Evolutionary conservation across 345 rosid species (phyloP).

Genomic region (Capsella bursapastoris): DNA sequence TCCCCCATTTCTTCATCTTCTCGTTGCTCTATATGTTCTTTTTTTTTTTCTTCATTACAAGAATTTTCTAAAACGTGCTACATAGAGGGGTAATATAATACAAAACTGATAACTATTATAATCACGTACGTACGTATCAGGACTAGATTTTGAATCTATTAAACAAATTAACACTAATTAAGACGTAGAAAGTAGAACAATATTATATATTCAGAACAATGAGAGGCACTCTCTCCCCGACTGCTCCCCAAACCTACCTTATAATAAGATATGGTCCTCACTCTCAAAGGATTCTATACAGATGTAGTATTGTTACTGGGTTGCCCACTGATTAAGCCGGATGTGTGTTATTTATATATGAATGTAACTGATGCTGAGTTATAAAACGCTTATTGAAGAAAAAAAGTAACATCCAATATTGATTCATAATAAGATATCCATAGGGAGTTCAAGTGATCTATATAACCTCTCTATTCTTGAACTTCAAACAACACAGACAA

Average conservation of each 20-base stretch:
- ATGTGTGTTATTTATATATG: neutral
- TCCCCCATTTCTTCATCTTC: neutral
- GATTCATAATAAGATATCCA: constrained; percentile 1
- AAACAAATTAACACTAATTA: too few relatives aligned
- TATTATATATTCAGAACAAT: too few relatives aligned
- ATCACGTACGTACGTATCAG: too few relatives aligned
- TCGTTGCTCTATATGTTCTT: neutral
- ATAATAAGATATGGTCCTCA: too few relatives aligned
- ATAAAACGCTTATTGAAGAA: neutral
- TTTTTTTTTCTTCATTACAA: neutral
- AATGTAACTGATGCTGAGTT: neutral
- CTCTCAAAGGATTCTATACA: neutral
- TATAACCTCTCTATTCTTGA: constrained; percentile 28
- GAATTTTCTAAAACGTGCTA: constrained; percentile 14
- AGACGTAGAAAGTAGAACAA: too few relatives aligned
- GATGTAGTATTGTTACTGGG: neutral
- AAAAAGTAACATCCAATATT: neutral
- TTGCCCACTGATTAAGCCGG: neutral
- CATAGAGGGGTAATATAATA: neutral
- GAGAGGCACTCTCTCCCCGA: too few relatives aligned
- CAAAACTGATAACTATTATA: neutral
- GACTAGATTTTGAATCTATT: too few relatives aligned
- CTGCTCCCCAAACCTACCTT: neutral
- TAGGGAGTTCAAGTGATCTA: constrained; percentile 9
- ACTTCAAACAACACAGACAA: constrained; percentile 14